Evolutionary conservation across 2,329 filamentous ascomycete species (phyloP), one percentile per base, ranked within the genome.

Genomic region (Blastomyces parvus): DNA sequence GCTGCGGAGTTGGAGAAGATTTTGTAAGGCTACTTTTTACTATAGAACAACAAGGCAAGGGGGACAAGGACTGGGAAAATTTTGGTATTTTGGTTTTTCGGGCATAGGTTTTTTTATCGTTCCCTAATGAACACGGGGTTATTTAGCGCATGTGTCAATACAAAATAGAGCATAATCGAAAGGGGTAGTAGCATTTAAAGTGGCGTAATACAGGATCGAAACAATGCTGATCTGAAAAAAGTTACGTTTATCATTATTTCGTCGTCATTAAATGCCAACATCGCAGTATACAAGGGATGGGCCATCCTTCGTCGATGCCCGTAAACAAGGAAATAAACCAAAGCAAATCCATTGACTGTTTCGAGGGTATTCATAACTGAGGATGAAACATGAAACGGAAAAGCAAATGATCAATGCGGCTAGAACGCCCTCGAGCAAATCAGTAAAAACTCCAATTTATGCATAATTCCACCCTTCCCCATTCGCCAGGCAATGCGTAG

Each of bases 1-100:
- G 86, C 87, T 1, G 83, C 83, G 58, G 87, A 96, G 80, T 79
- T 96, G 64, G 82, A 84, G 74, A 85, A 84, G 75, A 77, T 91
- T 60, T 80, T 94, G 70, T 64, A 59, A 57, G 52, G 9, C 1
- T 59, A 44, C 19, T 30, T 8, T 50, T 50, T 42, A n/a, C 2
- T 50, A 14, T 25, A 50, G n/a, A 50, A 9, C 3, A 50, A 50
- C 9, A 25, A 25, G 22, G 46, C 0, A 50, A 25, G 3, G 11
- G 44, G 13, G 2, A 19, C 14, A 44, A 44, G 14, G 22, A 25
- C 9, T 50, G n/a, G n/a, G 22, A 50, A 4, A 25, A 7, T 7
- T 46, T 7, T 46, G 19, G 4, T 5, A 9, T n/a, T n/a, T 46
- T 46, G 2, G 2, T 30, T 19, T 33, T 53, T 33, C 17, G 50